These are phyloP conservation scores for Phytomonas sp. DNA, from an alignment of 208 protist species.

Conservation along the genomic window DNA sequence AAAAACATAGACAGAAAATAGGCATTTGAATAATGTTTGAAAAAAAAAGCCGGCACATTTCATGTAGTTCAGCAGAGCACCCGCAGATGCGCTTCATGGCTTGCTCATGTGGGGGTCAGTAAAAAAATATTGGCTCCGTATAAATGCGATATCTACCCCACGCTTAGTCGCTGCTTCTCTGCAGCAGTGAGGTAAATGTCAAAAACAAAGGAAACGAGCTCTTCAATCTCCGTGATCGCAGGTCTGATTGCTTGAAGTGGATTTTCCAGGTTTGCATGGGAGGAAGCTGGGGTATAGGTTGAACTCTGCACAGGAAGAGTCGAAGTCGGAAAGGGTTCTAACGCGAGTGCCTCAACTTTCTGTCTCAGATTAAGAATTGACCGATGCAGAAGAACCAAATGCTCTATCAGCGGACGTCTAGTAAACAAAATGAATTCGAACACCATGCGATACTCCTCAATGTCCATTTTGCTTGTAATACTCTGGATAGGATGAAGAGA, in stretches of 20 bases:
- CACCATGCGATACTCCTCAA: slow-evolving; percentile 50
- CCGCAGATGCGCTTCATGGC: neutral
- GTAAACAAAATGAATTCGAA: slow-evolving; percentile 85
- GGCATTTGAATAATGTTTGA: neutral
- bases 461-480: slow-evolving; percentile 11
- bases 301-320: neutral
- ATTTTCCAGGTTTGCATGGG: slow-evolving; percentile 14
- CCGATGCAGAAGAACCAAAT: slow-evolving; percentile 43
- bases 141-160: slow-evolving; percentile 10
- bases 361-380: slow-evolving; percentile 48
- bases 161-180: slow-evolving; percentile 59
- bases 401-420: slow-evolving; percentile 52
- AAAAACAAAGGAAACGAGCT: slow-evolving; percentile 38
- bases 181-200: slow-evolving; percentile 34
- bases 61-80: neutral
- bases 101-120: neutral
- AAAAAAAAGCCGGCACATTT: neutral
- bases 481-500: neutral
- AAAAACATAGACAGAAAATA: neutral
- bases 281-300: slow-evolving; percentile 1
- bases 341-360: slow-evolving; percentile 48
- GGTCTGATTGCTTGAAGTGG: slow-evolving; percentile 29
- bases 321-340: slow-evolving; percentile 11
- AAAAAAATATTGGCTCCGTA: neutral
- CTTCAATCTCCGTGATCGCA: slow-evolving; percentile 61